These are phyloP conservation scores for Metschnikowia gelsemii DNA, from an alignment of 805 yeast genomes.

Conservation along the genomic window DNA sequence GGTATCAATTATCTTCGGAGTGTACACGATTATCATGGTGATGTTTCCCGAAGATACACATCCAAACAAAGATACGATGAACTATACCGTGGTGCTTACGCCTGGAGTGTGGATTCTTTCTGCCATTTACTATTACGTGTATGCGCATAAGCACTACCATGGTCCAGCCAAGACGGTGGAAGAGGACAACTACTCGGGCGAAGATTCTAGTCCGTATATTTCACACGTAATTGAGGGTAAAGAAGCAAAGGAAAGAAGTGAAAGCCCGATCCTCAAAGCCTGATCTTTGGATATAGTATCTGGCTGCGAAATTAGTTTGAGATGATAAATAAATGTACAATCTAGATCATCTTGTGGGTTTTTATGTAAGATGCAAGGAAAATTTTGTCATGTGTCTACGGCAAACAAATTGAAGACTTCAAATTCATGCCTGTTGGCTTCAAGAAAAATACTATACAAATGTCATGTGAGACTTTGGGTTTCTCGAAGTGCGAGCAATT, in stretches of 20 bases:
- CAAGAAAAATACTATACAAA: too few relatives aligned
- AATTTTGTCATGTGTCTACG: too few relatives aligned
- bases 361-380: too few relatives aligned
- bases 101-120: constrained; percentile 60
- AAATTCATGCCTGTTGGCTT: too few relatives aligned
- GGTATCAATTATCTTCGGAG: constrained; percentile 49
- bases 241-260: constrained; percentile 1
- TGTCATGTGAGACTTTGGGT: too few relatives aligned
- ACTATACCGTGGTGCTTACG: constrained; percentile 65
- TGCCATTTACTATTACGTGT: constrained; percentile 48
- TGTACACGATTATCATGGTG: constrained; percentile 52
- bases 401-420: too few relatives aligned
- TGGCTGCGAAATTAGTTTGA: not conserved
- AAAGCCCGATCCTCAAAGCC: not conserved
- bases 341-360: too few relatives aligned
- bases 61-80: constrained; percentile 54
- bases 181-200: constrained; percentile 2
- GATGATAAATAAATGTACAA: too few relatives aligned
- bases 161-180: constrained; percentile 50
- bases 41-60: constrained; percentile 57
- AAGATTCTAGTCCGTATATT: not conserved
- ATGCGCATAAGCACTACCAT: constrained; percentile 53
- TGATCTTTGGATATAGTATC: not conserved
- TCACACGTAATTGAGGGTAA: constrained; percentile 8
- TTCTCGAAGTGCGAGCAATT: too few relatives aligned